Base-by-base conservation (phyloP, 1,284 basidiomycete species). In the Sutorius eximius region DNA sequence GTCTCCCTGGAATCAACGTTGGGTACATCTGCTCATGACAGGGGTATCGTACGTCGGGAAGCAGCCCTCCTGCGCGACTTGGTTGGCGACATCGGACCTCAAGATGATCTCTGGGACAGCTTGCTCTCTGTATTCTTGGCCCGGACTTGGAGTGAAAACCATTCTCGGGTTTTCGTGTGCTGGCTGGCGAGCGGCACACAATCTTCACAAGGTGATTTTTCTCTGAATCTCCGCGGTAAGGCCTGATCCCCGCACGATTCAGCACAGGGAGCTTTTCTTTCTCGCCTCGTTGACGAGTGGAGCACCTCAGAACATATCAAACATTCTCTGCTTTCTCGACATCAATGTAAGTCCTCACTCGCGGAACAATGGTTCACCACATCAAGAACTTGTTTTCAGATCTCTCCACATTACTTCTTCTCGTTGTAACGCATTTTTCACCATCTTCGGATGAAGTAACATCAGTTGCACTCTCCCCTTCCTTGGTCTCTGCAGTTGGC, bases 401-500 rank as follows among this genome's bases (percentile, higher is more conserved):
- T 68, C 66, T 89, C 22, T 91, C 93, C 0, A 75, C 85, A 5
- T 72, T 92, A 1, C 76, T 95, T 13, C 74, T 95, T 2, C 72
- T 89, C 20, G 74, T 77, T 0, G 62, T 88, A 20, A 84, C 84
- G 1, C 80, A 85, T 45, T 75, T 93, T 29, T 80, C 83, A 2
- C 59, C 74, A 9, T 72, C 76, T 18, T 80, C 83, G 33, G 61
- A 72, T 10, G 61, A 68, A 57, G 62, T 75, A 65, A 55, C 67
- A 61, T 63, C 71, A 12, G 68, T 87, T 2, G 77, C 83, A 2
- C 66, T 80, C 41, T 87, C 85, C 1, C 73, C 85, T 1, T 57
- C 75, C 0, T 89, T 98, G 65, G 81, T 98, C 53, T 76, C 79
- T 20, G 85, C 86, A 6, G 80, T 98, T 30, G 83, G 89, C 10